Base-by-base conservation (phyloP, 345 rosid species). In the Melastoma malabathricum region DNA sequence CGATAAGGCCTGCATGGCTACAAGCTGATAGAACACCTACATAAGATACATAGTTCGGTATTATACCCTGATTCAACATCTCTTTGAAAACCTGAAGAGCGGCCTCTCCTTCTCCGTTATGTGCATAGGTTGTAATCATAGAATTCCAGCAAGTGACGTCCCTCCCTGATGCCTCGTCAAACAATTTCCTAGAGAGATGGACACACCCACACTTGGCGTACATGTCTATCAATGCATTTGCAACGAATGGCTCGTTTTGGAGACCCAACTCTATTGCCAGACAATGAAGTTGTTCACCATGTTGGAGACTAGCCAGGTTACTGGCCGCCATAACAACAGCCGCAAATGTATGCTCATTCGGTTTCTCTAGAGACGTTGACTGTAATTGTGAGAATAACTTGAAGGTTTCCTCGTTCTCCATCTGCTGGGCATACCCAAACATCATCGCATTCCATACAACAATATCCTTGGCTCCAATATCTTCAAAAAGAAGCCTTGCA, bases 371-470 rank as follows among this genome's bases (percentile, higher is more conserved):
- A 9, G 80, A 83, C 9, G 38, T 29, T 56, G 62, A 18, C 62
- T 68, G 80, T 43, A 87, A 48, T 48, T 75, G 50, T 13, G 44
- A 49, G 68, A 66, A 87, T 27, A 87, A 73, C 25, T 63, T 72
- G 65, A 83, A 70, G 47, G 83, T 80, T 64, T 77, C 83, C 67
- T 83, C 89, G 29, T 72, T 66, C 64, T 77, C 79, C 47, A 62
- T 64, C 47, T 72, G 84, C 65, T 74, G 83, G 34, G 75, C 62
- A 58, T 81, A 83, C 45, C 89, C 86, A 55, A 67, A 68, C 66
- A 80, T 50, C 86, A 86, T 71, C 12, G 92, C 76, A 48, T 87
- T 87, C 96, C 96, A 83, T 34, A 81, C 73, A 44, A 77, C 93
- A 46, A 75, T 79, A 61, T 87, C 93, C 70, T 73, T 81, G 67